Conservation (phyloP, 148 eudicot species). For the Persicaria maculosa region DNA sequence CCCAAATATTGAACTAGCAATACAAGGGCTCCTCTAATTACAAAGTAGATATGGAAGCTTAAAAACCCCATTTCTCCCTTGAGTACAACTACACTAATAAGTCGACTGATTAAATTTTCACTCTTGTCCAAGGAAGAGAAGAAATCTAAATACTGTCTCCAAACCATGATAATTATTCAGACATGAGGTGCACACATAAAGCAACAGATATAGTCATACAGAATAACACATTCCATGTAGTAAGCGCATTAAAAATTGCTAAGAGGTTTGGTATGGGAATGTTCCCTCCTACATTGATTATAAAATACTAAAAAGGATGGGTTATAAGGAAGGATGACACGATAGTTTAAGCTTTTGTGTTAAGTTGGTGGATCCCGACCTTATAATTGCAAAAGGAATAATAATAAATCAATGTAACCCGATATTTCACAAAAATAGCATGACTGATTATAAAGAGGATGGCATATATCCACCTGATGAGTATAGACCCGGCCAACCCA, state of each 20-base stretch:
- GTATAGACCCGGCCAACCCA: too few species aligned
- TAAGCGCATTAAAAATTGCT: neutral
- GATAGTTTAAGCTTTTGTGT: too few species aligned
- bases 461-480: constrained; percentile 48
- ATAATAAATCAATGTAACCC: too few species aligned
- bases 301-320: too few species aligned
- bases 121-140: neutral
- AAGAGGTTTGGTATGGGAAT: too few species aligned
- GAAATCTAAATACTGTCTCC: neutral
- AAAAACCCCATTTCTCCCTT: neutral
- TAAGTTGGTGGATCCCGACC: too few species aligned
- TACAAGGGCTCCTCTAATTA: neutral
- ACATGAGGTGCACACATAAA: neutral
- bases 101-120: neutral
- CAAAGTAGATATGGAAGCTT: neutral
- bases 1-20: neutral
- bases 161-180: neutral
- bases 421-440: neutral
- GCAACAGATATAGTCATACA: neutral
- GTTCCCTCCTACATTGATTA: too few species aligned
- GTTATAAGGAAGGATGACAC: too few species aligned
- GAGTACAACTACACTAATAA: neutral
- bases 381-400: too few species aligned
- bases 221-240: neutral
- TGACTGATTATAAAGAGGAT: neutral